Conservation (phyloP, 2,329 filamentous ascomycete genomes). For the Penicillium brevicompactum region DNA sequence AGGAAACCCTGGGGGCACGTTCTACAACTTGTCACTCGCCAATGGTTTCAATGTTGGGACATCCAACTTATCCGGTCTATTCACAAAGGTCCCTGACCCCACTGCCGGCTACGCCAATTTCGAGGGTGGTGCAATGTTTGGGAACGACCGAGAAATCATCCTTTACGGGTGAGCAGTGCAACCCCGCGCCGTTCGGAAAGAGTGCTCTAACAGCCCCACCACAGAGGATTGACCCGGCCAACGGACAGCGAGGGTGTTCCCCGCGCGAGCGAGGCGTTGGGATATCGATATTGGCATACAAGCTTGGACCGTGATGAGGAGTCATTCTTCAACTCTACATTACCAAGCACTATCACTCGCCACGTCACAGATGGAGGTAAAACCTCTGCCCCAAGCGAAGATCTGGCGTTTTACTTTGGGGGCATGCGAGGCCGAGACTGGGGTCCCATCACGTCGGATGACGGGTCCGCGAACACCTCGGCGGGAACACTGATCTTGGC, state of each 20-base stretch:
- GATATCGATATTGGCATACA: constrained; percentile 58
- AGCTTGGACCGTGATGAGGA: constrained; percentile 50
- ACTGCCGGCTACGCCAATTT: constrained; percentile 57
- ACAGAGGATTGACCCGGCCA: constrained; percentile 48
- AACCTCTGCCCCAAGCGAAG: constrained; percentile 67
- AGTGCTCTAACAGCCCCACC: background rate
- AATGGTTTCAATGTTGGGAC: constrained; percentile 1
- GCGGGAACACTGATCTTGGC: constrained; percentile 62
- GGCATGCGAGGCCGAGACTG: constrained; percentile 57
- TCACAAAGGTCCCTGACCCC: constrained; percentile 23
- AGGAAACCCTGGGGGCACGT: constrained; percentile 2
- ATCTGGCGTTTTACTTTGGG: constrained; percentile 70
- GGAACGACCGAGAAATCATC: constrained; percentile 64
- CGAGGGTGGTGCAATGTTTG: constrained; percentile 63
- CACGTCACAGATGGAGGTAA: constrained; percentile 66
- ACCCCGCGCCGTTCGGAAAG: background rate
- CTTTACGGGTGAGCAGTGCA: constrained; percentile 56
- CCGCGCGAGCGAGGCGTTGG: constrained; percentile 44
- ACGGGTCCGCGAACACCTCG: constrained; percentile 37
- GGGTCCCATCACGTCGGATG: constrained; percentile 51
- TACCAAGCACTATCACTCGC: constrained; percentile 55
- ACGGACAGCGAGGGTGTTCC: constrained; percentile 45
- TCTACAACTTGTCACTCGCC: constrained; percentile 3
- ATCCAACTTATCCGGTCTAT: constrained; percentile 1
- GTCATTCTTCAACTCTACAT: constrained; percentile 44